phyloP scores from a whole-genome alignment of 1,284 basidiomycete genomes.

The Cryptococcus sp. region DNA sequence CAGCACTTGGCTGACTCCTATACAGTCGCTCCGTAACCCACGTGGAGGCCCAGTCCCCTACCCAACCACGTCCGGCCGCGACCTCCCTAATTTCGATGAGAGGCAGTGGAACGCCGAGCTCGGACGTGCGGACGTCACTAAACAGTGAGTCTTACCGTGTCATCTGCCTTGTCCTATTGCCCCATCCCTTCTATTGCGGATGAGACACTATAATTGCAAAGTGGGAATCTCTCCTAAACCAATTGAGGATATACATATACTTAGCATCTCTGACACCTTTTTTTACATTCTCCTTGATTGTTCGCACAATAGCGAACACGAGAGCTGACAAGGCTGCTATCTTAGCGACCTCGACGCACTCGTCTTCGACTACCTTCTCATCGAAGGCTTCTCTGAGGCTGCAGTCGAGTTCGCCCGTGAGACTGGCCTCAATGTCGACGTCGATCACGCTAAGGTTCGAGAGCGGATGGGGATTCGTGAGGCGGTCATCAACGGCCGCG shows the following conservation, averaged over 20 bases:
- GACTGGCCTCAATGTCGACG: slow-evolving; percentile 62
- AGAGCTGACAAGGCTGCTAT: slow-evolving; percentile 26
- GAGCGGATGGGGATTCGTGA: slow-evolving; percentile 90
- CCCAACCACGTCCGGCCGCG: no score
- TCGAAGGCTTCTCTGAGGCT: slow-evolving; percentile 94
- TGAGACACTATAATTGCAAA: slow-evolving; percentile 53
- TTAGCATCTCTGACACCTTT: slow-evolving; percentile 52
- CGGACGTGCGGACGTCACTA: slow-evolving; percentile 51
- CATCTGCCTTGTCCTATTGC: slow-evolving; percentile 5
- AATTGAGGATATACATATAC: slow-evolving; percentile 52
- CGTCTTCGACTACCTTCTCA: slow-evolving; percentile 97
- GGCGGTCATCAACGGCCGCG: slow-evolving; percentile 87
- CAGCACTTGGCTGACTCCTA: background rate
- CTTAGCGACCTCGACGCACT: slow-evolving; percentile 84
- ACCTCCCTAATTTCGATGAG: slow-evolving; percentile 15
- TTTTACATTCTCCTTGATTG: slow-evolving; percentile 1
- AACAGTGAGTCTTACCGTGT: slow-evolving; percentile 52
- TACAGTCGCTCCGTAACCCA: no score
- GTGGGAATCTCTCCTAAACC: slow-evolving; percentile 62
- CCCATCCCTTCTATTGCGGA: slow-evolving; percentile 37
- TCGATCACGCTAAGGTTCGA: slow-evolving; percentile 89
- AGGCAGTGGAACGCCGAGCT: slow-evolving; percentile 52
- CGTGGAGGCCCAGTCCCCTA: no score
- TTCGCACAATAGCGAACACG: background rate
- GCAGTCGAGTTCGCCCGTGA: slow-evolving; percentile 92